Base-by-base conservation (phyloP, 306 rosid species). In the Abrus pulchellus region DNA sequence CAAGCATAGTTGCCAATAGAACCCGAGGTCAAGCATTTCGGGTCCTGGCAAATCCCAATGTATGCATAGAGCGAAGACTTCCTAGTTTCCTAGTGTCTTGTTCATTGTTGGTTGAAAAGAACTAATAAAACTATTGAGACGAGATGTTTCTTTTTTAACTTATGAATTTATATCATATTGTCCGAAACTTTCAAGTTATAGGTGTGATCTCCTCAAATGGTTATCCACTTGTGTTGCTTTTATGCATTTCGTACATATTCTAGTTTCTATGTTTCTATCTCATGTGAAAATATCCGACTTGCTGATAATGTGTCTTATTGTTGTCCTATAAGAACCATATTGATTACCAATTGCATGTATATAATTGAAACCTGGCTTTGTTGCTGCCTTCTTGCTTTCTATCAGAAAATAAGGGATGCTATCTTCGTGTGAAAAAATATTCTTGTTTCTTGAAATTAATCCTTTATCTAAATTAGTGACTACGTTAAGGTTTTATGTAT, bases 1-100 rank as follows among this genome's bases (percentile, higher is more conserved):
- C 70, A 75, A 71, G 87, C 66, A 75, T 82, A 53, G 83, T 80
- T 84, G 62, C 81, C 41, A 79, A 68, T 67, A 86, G 86, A 87
- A 89, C 90, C 82, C 86, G 87, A 70, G 90, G 93, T 78, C 92
- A 82, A 78, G 87, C 92, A 68, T 81, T 91, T 73, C 92, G 6
- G 83, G 79, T 92, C 74, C 87, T 90, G 79, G 93, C 93, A 83
- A 89, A 87, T 63, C 83, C 94, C 72, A 92, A 87, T 86, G 98
- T 92, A 92, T 74, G 97, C 82, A 52, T 83, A 66, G 57, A 65
- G 40, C 68, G 78, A 76, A 84, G 78, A 57, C 77, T 82, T 89
- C 84, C 85, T 80, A 49, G 63, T 68, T 20, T 36, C 28, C 1
- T 34, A 9, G 13, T 57, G 2, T 69, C 28, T 20, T 80, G 32